Conservation (phyloP, 139 green algal species). For the Raphidocelis subcapitata region DNA sequence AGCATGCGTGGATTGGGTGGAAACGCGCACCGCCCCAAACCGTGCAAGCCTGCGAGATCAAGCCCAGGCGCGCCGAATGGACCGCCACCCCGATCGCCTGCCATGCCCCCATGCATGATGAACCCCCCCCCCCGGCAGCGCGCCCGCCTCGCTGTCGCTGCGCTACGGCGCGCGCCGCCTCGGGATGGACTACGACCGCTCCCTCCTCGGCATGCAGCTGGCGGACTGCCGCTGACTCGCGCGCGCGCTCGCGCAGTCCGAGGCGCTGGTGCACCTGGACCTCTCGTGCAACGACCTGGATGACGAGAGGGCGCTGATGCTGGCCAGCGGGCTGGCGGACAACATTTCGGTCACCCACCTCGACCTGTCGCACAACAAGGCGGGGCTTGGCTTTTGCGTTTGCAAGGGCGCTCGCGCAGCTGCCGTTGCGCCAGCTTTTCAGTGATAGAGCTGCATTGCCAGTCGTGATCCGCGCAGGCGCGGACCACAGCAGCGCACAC, state of each 20-base stretch:
- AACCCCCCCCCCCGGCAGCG: slow-evolving; percentile 30
- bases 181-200: slow-evolving; percentile 83
- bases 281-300: too few species aligned
- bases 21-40: not conserved
- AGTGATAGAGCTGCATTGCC: too few species aligned
- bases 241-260: slow-evolving; percentile 26
- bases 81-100: not conserved
- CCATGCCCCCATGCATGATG: not conserved
- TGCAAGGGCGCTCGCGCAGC: too few species aligned
- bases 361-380: slow-evolving; percentile 80
- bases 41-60: not conserved
- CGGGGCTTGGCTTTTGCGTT: too few species aligned
- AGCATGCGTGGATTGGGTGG: not conserved
- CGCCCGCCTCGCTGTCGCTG: slow-evolving; percentile 53
- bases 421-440: too few species aligned
- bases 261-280: slow-evolving; percentile 36
- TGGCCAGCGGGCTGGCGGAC: slow-evolving; percentile 73
- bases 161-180: slow-evolving; percentile 72
- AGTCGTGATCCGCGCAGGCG: too few species aligned
- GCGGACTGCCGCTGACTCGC: slow-evolving; percentile 59
- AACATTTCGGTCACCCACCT: slow-evolving; percentile 83
- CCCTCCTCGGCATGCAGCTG: slow-evolving; percentile 82
- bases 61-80: not conserved
- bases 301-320: too few species aligned
- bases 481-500: too few species aligned